Conservation (phyloP, 371 early-diverging fungal species). For the Mucor irregularis region DNA sequence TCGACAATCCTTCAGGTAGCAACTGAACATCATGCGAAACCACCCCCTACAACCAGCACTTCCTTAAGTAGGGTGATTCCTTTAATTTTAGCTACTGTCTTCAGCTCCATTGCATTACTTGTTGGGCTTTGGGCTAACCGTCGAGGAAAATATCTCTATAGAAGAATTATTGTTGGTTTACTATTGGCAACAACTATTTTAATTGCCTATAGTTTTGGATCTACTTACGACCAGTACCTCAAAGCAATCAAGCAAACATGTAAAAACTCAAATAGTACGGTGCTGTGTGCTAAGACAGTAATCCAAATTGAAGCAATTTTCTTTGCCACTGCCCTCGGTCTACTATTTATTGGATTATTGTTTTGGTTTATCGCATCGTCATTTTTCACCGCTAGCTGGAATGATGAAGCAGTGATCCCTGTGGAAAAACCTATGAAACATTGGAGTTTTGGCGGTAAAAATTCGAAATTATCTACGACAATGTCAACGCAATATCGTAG, state of each 20-base stretch:
- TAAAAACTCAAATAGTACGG: slow-evolving; percentile 6
- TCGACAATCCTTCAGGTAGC: slow-evolving; percentile 25
- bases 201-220: slow-evolving; percentile 19
- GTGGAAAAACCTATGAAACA: slow-evolving; percentile 1
- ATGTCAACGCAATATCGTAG: too few species aligned
- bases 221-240: slow-evolving; percentile 20
- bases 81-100: slow-evolving; percentile 20
- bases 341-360: slow-evolving; percentile 15
- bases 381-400: slow-evolving; percentile 7
- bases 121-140: slow-evolving; percentile 26
- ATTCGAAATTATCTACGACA: too few species aligned
- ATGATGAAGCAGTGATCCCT: neutral
- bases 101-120: slow-evolving; percentile 22
- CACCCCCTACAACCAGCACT: slow-evolving; percentile 10
- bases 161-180: slow-evolving; percentile 22
- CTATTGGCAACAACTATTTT: slow-evolving; percentile 13
- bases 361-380: slow-evolving; percentile 20
- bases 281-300: slow-evolving; percentile 22
- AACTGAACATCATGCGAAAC: slow-evolving; percentile 22
- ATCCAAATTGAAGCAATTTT: slow-evolving; percentile 29
- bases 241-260: slow-evolving; percentile 18
- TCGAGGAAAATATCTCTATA: slow-evolving; percentile 12
- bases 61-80: slow-evolving; percentile 29
- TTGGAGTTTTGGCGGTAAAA: neutral
- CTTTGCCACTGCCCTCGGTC: slow-evolving; percentile 23